A percentile compares a stretch with the other conserved stretches of the same genome.
Evolutionary conservation across 1,139 yeast species (phyloP).

Genomic region (Groenewaldozyma sp.): DNA sequence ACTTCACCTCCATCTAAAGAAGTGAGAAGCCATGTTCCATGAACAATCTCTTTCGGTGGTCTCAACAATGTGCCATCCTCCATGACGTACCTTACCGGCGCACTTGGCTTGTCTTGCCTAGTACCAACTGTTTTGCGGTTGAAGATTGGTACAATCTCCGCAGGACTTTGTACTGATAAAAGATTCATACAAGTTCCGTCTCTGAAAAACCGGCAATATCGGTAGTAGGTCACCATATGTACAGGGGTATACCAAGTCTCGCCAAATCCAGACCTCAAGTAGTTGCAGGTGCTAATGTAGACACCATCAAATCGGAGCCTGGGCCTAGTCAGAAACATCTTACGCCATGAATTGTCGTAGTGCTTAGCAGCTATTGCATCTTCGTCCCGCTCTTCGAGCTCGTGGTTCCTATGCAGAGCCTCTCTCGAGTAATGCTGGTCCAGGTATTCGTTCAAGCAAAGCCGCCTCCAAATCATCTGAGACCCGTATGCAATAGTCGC

Average conservation of each 20-base stretch:
- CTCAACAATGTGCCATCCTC: conserved; percentile 20
- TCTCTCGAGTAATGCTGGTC: conserved; percentile 35
- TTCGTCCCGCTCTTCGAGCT: conserved; percentile 9
- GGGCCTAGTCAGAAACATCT: conserved; percentile 45
- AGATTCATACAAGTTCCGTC: conserved; percentile 53
- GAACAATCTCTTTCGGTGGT: conserved; percentile 26
- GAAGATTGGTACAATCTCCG: conserved; percentile 36
- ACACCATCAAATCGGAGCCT: conserved; percentile 72
- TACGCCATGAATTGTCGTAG: conserved; percentile 29
- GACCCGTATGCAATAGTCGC: conserved; percentile 55
- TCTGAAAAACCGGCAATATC: conserved; percentile 72
- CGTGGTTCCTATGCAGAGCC: conserved; percentile 8
- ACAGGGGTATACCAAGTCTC: conserved; percentile 70
- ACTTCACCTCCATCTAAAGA: conserved; percentile 50
- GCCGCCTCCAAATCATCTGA: conserved; percentile 45
- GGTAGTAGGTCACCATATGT: conserved; percentile 75
- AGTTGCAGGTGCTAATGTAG: conserved; percentile 77
- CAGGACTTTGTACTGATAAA: conserved; percentile 21
- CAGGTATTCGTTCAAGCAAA: conserved; percentile 50
- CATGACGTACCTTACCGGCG: conserved; percentile 17
- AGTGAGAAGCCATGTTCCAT: conserved; percentile 44
- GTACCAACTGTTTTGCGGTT: conserved; percentile 10
- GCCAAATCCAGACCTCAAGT: conserved; percentile 71
- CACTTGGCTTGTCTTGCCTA: conserved; percentile 23
- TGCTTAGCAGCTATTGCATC: conserved; percentile 11